A percentile compares a stretch with the other conserved stretches of the same genome.
Evolutionary conservation across 768 basidiomycete genomes (phyloP).

Genomic region (Mycena epipterygia): DNA sequence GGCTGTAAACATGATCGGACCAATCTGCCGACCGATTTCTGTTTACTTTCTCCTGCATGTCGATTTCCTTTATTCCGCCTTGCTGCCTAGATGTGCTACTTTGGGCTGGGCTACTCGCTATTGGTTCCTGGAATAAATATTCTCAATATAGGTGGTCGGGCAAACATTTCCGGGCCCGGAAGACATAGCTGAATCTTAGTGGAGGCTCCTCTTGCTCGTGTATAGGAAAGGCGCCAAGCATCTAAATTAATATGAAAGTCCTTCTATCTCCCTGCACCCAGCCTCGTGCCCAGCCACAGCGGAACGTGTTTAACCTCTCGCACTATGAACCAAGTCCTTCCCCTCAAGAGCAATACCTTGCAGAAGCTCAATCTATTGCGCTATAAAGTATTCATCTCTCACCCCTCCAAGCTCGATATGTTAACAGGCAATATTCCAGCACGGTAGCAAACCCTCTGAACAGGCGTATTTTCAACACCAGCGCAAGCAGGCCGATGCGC

Average conservation of each 20-base stretch:
- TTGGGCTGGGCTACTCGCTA: too few species aligned
- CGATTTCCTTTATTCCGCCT: too few species aligned
- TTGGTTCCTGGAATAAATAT: too few species aligned
- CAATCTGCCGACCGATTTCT: too few species aligned
- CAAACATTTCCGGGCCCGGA: too few species aligned
- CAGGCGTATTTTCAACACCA: conserved; percentile 30
- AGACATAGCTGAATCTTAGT: too few species aligned
- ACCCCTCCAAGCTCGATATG: not conserved
- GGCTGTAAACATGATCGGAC: too few species aligned
- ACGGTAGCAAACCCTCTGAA: conserved; percentile 14
- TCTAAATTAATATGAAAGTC: not conserved
- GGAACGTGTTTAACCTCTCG: conserved; percentile 12
- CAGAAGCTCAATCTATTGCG: conserved; percentile 28
- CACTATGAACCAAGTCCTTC: conserved; percentile 27
- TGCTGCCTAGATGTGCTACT: too few species aligned
- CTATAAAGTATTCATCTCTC: conserved; percentile 17
- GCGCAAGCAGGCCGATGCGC: conserved; percentile 36
- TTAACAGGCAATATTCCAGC: not conserved
- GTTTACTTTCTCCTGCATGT: too few species aligned
- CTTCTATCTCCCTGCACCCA: conserved; percentile 10
- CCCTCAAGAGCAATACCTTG: conserved; percentile 22
- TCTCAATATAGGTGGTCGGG: too few species aligned
- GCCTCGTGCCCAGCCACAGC: conserved; percentile 19
- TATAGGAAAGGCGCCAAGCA: not conserved
- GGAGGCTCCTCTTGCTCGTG: too few species aligned